These are phyloP conservation scores for Chalciporus sp. DNA, from an alignment of 1,284 basidiomycete genomes.

Conservation along the genomic window DNA sequence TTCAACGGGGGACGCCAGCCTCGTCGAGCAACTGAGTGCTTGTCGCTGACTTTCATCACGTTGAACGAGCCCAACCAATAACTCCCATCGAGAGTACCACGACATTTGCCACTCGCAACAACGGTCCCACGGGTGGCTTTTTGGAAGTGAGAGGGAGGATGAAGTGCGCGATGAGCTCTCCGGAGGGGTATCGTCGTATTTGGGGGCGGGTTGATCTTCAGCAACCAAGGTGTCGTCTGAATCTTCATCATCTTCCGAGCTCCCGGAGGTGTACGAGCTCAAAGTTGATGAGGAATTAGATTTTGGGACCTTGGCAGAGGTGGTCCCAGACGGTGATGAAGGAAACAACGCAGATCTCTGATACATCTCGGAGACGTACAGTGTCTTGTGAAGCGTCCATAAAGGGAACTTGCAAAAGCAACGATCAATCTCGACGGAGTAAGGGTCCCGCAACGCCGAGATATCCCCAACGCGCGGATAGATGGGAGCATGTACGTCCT, in stretches of 20 bases:
- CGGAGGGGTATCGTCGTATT: not conserved
- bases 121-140: conserved; percentile 12
- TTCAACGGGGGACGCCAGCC: not conserved
- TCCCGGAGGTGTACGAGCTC: conserved; percentile 23
- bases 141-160: not conserved
- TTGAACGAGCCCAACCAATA: conserved; percentile 30
- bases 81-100: conserved; percentile 35
- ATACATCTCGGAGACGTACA: conserved; percentile 62
- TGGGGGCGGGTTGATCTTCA: conserved; percentile 12
- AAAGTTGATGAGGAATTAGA: conserved; percentile 27
- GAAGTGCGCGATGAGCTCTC: not conserved
- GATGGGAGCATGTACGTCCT: conserved; percentile 40
- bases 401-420: conserved; percentile 56
- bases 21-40: not conserved
- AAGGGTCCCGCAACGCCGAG: conserved; percentile 54
- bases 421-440: conserved; percentile 56
- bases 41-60: conserved; percentile 9
- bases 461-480: conserved; percentile 70
- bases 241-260: conserved; percentile 20
- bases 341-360: conserved; percentile 10
- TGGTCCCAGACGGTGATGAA: not conserved
- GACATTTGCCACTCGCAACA: conserved; percentile 26
- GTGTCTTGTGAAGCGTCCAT: conserved; percentile 66
- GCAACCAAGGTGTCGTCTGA: conserved; percentile 30
- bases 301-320: not conserved